Conservation (phyloP, 495 filamentous ascomycete genomes). For the Talaromyces liani region DNA sequence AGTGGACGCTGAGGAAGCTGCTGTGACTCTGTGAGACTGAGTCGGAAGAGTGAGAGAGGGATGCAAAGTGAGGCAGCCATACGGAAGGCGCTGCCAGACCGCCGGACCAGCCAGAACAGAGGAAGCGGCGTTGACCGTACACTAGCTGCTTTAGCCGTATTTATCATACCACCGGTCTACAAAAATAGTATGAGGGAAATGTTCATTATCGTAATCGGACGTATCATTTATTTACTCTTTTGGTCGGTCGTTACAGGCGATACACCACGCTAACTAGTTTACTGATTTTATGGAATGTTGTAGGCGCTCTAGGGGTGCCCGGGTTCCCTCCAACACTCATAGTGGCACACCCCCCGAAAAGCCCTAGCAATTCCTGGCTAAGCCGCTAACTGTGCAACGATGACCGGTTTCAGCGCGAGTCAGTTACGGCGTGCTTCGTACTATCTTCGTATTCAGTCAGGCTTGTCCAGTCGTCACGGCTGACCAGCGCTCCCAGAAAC, state of each 20-base stretch:
- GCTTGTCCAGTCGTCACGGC: not conserved
- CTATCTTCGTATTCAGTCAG: not conserved
- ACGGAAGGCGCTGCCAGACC: constrained; percentile 27
- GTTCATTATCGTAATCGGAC: not conserved
- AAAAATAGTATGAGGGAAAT: not conserved
- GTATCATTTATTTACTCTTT: not conserved
- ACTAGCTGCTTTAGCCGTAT: not conserved
- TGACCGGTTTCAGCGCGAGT: not conserved
- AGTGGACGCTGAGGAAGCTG: not conserved
- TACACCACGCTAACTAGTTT: not conserved
- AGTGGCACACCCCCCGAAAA: not conserved
- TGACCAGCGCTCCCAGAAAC: not conserved
- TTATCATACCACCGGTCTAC: not conserved
- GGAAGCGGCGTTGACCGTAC: not conserved
- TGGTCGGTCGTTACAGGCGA: not conserved
- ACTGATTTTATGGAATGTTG: not conserved
- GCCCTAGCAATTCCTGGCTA: not conserved
- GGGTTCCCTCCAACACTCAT: not conserved
- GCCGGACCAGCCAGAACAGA: constrained; percentile 17
- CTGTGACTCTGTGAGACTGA: not conserved
- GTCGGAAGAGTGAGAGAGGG: constrained; percentile 8
- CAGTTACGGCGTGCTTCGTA: not conserved
- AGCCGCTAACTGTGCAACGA: not conserved
- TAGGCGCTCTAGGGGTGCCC: not conserved
- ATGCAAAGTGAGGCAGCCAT: constrained; percentile 41